These are phyloP conservation scores for Sporothrix curviconia DNA, from an alignment of 2,329 filamentous ascomycete genomes.

Conservation along the genomic window DNA sequence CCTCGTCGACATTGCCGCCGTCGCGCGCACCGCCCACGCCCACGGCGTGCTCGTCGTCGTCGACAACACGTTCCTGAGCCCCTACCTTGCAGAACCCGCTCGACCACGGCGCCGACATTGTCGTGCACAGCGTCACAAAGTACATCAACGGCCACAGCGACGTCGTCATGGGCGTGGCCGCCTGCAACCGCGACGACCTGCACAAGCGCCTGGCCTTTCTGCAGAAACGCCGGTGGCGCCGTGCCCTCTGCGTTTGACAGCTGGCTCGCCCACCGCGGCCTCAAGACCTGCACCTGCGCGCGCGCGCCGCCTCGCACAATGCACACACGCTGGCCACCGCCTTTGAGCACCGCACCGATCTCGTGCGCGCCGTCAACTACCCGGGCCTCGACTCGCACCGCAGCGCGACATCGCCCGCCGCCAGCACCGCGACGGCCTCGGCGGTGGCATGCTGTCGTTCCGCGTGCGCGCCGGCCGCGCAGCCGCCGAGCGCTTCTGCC, in stretches of 20 bases:
- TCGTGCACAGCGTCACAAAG: conserved; percentile 95
- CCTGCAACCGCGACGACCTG: conserved; percentile 82
- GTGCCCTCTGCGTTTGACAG: conserved; percentile 93
- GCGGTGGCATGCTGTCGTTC: conserved; percentile 97
- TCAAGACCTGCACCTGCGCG: conserved; percentile 96
- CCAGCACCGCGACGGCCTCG: conserved; percentile 91
- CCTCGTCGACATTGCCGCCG: conserved; percentile 84
- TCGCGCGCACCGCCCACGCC: conserved; percentile 74
- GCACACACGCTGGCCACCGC: conserved; percentile 69
- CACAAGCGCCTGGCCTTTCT: conserved; percentile 76
- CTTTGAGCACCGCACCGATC: conserved; percentile 72
- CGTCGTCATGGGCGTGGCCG: conserved; percentile 94
- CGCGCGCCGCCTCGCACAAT: conserved; percentile 75
- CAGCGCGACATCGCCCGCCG: conserved; percentile 77
- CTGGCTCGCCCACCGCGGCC: conserved; percentile 93
- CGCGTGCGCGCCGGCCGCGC: conserved; percentile 78
- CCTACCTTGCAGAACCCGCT: conserved; percentile 96
- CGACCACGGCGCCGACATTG: conserved; percentile 90
- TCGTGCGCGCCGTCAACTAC: conserved; percentile 82
- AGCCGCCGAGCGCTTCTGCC: conserved; percentile 89
- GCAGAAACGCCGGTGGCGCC: conserved; percentile 94
- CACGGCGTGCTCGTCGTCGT: conserved; percentile 94
- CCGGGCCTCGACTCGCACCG: conserved; percentile 80
- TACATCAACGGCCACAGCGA: conserved; percentile 98
- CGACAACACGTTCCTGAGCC: conserved; percentile 96